phyloP scores from a whole-genome alignment of 2,329 filamentous ascomycete species.

The Epicoccum sorghinum region DNA sequence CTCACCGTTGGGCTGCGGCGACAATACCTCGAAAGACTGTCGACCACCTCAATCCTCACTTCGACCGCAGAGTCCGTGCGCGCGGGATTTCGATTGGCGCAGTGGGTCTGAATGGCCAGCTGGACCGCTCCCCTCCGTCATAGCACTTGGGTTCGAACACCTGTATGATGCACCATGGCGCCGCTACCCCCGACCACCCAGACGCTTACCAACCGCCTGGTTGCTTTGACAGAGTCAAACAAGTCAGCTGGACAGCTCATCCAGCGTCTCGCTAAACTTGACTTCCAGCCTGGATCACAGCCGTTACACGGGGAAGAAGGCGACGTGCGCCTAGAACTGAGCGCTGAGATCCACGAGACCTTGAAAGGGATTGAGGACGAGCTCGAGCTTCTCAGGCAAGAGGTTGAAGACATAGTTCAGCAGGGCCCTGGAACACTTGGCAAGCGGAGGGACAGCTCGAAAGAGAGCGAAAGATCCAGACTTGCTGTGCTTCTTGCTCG shows the following conservation, averaged over 20 bases:
- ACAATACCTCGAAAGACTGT: neutral
- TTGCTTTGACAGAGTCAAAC: conserved; percentile 59
- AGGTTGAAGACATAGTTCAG: conserved; percentile 71
- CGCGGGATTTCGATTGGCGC: conserved; percentile 13
- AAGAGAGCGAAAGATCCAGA: conserved; percentile 67
- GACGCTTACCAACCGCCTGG: conserved; percentile 56
- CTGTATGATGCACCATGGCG: conserved; percentile 41
- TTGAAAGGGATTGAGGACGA: conserved; percentile 83
- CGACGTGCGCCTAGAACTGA: conserved; percentile 73
- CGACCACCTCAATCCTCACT: conserved; percentile 3
- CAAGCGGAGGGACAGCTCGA: conserved; percentile 56
- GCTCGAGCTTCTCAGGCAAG: conserved; percentile 78
- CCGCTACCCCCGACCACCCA: conserved; percentile 43
- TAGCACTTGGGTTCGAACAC: conserved; percentile 34
- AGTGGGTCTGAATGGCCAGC: conserved; percentile 23
- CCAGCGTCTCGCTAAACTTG: conserved; percentile 63
- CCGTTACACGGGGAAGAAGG: conserved; percentile 65
- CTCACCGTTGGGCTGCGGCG: neutral
- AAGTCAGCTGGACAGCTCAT: conserved; percentile 62
- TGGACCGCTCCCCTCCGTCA: conserved; percentile 36
- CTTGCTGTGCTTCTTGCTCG: conserved; percentile 70
- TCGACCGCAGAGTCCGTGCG: conserved; percentile 29
- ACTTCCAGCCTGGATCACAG: conserved; percentile 66
- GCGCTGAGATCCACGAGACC: conserved; percentile 77
- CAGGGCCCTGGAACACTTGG: conserved; percentile 37